Base-by-base conservation (phyloP, 345 rosid species). In the Mangifera indica region DNA sequence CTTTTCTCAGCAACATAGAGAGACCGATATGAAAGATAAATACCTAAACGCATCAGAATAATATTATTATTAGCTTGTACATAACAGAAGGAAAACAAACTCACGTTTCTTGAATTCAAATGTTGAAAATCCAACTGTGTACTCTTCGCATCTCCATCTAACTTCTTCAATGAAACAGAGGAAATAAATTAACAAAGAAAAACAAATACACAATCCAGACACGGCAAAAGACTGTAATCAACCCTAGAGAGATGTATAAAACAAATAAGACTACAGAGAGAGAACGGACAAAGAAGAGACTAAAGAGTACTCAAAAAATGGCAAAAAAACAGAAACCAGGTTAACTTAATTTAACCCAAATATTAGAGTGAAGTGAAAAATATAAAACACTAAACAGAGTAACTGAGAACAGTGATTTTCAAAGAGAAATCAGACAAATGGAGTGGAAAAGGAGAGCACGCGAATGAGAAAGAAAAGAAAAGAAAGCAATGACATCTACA, bases 371-470 rank as follows among this genome's bases (percentile, higher is more conserved):
- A 57, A 10, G 18, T 51, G 4, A 26, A 42, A 21, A 20, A 32
- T 20, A 60, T 21, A 32, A 58, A 18, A 32, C 48, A 46, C 3
- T 22, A 40, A 5, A 58, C 55, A 67, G 56, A 2, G 66, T 14
- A n/a, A 66, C 37, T 34, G 55, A 29, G 3, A 45, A 58, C 55
- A 25, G 71, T 54, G 55, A 48, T 18, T 42, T 59, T 37, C 8
- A 18, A 24, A 63, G 49, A 53, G 63, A 61, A 29, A 72, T 73
- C 81, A 72, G 84, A 80, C 84, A 78, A 49, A 58, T 11, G 69
- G 56, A 67, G 46, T 46, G 56, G 26, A 46, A 76, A 60, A 72
- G 34, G 58, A 25, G 64, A 70, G 78, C 85, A 86, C 80, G 85
- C 87, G 76, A 78, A 79, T 26, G 59, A 37, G 14, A 55, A 52